Percentiles rank a stretch among this genome's conserved stretches.
phyloP scores from a whole-genome alignment of 2,329 filamentous ascomycete genomes.

The Pseudogymnoascus destructans region DNA sequence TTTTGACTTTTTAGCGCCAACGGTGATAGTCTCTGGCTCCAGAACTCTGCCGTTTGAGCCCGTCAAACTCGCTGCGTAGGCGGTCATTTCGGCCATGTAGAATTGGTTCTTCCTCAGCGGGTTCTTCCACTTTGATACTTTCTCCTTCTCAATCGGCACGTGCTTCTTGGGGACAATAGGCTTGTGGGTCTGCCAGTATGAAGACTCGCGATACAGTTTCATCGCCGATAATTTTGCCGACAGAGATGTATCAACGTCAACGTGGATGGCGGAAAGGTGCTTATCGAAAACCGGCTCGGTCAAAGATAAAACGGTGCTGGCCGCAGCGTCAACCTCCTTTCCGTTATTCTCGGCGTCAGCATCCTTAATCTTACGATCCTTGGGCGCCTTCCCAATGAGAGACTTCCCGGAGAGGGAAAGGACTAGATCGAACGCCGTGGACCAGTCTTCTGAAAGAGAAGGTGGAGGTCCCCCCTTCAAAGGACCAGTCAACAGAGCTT shows the following conservation, averaged over 20 bases:
- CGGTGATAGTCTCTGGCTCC: constrained; percentile 50
- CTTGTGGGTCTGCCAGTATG: constrained; percentile 50
- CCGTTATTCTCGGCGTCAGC: constrained; percentile 14
- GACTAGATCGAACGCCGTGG: constrained; percentile 4
- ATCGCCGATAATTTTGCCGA: constrained; percentile 16
- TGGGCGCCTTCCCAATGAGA: constrained; percentile 10
- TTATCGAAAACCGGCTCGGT: constrained; percentile 34
- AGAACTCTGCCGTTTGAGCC: constrained; percentile 49
- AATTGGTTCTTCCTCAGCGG: constrained; percentile 36
- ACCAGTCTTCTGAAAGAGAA: constrained; percentile 20
- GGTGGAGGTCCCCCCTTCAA: constrained; percentile 15
- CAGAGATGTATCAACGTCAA: constrained; percentile 26
- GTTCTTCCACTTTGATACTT: constrained; percentile 29
- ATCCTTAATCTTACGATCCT: constrained; percentile 18
- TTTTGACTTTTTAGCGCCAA: constrained; percentile 26
- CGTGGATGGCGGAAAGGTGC: constrained; percentile 32
- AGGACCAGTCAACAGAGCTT: constrained; percentile 19
- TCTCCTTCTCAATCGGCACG: constrained; percentile 28
- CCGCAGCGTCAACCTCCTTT: constrained; percentile 13
- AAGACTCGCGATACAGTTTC: constrained; percentile 35
- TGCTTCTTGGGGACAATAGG: constrained; percentile 33
- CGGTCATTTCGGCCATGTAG: constrained; percentile 53
- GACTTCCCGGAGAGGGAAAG: constrained; percentile 12
- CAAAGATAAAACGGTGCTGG: constrained; percentile 32
- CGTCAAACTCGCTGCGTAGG: constrained; percentile 58